Evolutionary conservation across 202 grass and related monocot genomes (phyloP), one percentile per base, ranked within the genome.

Genomic region (Panicum hallii): DNA sequence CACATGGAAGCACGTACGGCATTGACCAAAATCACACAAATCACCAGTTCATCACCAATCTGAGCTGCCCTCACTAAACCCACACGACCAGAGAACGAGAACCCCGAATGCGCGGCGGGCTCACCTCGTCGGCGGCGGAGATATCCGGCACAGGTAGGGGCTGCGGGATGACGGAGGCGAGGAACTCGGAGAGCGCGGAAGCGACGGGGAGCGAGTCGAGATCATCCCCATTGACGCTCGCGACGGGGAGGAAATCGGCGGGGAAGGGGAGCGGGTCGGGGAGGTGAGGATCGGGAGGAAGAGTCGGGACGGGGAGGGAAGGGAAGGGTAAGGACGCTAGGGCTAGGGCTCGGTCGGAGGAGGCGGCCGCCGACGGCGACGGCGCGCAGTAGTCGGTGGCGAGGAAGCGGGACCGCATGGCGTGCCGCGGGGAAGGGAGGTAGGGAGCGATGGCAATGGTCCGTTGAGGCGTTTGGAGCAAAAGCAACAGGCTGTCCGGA

Each of bases 391-490:
- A 88, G 80, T 98, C 86, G 53, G 88, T 45, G 81, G 88, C 63
- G 73, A 98, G 96, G 87, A 94, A 98, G 72, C 95, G 91, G 67
- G 84, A 78, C 80, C 95, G 80, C 95, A 98, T 97, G 75, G 57
- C 67, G 64, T 47, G 84, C 68, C 69, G 92, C 32, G 86, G 46
- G 77, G 73, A 19, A 23, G 2, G 7, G 72, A 5, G 22, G 53
- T 17, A 26, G 48, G 74, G 70, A 56, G n/a, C 4, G 77, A 53
- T 23, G 48, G 76, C 12, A 15, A 19, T 52, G 44, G 43, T 38
- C 11, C 48, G 47, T 80, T 80, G 53, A 53, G 34, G 34, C 47
- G 19, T 38, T 67, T 53, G 6, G 63, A 56, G 50, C 23, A 30
- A 28, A 30, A 58, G 38, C n/a, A 8, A 30, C 55, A 5, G 6